A percentile compares a stretch with the other conserved stretches of the same genome.
Evolutionary conservation across 108 stramenopile genomes (phyloP).

Genomic region (Fistulifera solaris): DNA sequence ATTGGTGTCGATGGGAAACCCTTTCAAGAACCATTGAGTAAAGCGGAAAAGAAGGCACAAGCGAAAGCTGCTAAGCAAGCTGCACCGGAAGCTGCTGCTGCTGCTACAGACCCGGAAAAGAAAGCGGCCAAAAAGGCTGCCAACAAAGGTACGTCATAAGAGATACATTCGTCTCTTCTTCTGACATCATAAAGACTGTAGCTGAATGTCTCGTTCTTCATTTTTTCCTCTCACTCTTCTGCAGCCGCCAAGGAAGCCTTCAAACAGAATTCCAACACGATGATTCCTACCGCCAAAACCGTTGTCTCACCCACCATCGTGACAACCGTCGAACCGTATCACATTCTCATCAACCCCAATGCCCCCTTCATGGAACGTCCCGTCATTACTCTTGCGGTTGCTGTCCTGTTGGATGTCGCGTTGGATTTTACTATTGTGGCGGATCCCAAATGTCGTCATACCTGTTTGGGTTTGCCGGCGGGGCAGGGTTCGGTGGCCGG

Average conservation of each 20-base stretch:
- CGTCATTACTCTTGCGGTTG: constrained; percentile 55
- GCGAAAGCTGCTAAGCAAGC: constrained; percentile 26
- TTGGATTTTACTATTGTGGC: constrained; percentile 47
- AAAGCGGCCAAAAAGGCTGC: constrained; percentile 86
- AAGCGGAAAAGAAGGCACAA: constrained; percentile 67
- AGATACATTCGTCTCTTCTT: no score
- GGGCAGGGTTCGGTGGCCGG: constrained; percentile 29
- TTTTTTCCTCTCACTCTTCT: constrained; percentile 10
- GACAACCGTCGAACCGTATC: constrained; percentile 35
- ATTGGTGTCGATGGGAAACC: constrained; percentile 77
- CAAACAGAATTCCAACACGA: not conserved
- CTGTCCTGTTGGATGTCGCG: constrained; percentile 56
- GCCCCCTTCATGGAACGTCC: constrained; percentile 57
- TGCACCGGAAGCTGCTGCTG: constrained; percentile 10
- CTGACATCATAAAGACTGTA: no score
- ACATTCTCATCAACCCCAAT: constrained; percentile 76
- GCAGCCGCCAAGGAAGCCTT: constrained; percentile 1
- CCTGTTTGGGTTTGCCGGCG: constrained; percentile 36
- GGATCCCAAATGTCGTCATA: constrained; percentile 47
- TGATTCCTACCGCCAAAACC: not conserved
- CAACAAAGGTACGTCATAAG: constrained; percentile 68
- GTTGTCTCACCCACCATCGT: not conserved
- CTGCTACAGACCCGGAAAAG: constrained; percentile 36
- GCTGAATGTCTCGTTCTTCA: no score
- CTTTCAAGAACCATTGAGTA: constrained; percentile 45